These are phyloP conservation scores for Amoeboaphelidium protococcarum DNA, from an alignment of 371 early-diverging fungal genomes.

Conservation along the genomic window DNA sequence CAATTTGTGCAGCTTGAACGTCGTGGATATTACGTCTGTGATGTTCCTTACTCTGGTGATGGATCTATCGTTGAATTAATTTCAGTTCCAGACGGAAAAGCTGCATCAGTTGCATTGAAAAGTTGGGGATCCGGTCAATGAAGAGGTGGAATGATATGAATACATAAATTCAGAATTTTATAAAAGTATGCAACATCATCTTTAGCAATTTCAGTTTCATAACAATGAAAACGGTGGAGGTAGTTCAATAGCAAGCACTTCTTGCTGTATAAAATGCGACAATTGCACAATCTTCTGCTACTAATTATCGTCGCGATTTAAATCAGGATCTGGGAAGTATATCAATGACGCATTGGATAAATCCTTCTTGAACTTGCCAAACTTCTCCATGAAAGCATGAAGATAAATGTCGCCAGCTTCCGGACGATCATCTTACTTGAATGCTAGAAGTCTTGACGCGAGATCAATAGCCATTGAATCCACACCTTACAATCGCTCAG, in stretches of 20 bases:
- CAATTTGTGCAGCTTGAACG: constrained; percentile 97
- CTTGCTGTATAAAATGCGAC: constrained; percentile 30
- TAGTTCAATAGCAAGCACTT: constrained; percentile 8
- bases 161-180: neutral
- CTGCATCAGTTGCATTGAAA: constrained; percentile 6
- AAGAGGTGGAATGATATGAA: neutral
- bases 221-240: constrained; percentile 94
- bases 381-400: too few species aligned
- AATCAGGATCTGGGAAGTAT: too few species aligned
- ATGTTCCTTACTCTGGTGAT: constrained; percentile 19
- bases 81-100: neutral
- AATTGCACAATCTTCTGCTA: too few species aligned
- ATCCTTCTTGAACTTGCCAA: too few species aligned
- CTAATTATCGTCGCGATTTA: too few species aligned
- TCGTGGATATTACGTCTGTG: constrained; percentile 84
- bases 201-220: constrained; percentile 92
- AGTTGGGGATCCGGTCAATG: neutral
- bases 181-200: constrained; percentile 43
- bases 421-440: too few species aligned
- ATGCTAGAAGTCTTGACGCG: too few species aligned
- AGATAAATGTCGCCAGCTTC: too few species aligned
- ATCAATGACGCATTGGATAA: too few species aligned
- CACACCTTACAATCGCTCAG: too few species aligned
- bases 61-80: neutral
- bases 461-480: too few species aligned